Base-by-base conservation (phyloP, 192 early-diverging fungal genomes). In the Chytriomyces confervae region DNA sequence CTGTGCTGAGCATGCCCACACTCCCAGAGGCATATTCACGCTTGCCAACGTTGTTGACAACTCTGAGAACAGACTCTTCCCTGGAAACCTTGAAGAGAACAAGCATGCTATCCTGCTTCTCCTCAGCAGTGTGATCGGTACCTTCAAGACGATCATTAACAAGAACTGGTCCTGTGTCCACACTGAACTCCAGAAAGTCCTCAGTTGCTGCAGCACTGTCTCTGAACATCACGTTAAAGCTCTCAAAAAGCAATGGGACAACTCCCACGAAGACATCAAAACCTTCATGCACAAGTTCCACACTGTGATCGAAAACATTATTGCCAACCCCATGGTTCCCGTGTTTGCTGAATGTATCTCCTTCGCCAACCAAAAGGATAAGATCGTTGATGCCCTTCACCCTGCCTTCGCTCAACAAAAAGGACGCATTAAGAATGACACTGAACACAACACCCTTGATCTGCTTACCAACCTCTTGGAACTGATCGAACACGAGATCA, bases 151-250 rank as follows among this genome's bases (percentile, higher is more conserved):
- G n/a, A n/a, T n/a, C n/a, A n/a, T n/a, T n/a, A n/a, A n/a, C n/a
- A n/a, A n/a, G n/a, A n/a, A 57, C 53, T 57, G 10, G 10, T 11
- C 9, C 9, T 57, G 53, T n/a, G n/a, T 57, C 9, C n/a, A 57
- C 53, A 57, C 53, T n/a, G n/a, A 57, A n/a, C 53, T 57, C 53
- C 53, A 57, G 10, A 57, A 57, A 57, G 53, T 57, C 53, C 53
- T 57, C 53, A 11, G 53, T n/a, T 11, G n/a, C 9, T 57, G 53
- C 53, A 57, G n/a, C 53, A n/a, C 53, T 57, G 53, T 57, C 9
- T 57, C 53, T 11, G 53, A 57, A 57, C 53, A 9, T 57, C 53
- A 57, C 9, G 53, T 57, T 9, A 11, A n/a, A 9, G n/a, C 10
- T n/a, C 53, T 57, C 53, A 57, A 57, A n/a, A 57, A 57, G n/a